phyloP scores from a whole-genome alignment of 1,284 basidiomycete genomes.

The Grifola frondosa region DNA sequence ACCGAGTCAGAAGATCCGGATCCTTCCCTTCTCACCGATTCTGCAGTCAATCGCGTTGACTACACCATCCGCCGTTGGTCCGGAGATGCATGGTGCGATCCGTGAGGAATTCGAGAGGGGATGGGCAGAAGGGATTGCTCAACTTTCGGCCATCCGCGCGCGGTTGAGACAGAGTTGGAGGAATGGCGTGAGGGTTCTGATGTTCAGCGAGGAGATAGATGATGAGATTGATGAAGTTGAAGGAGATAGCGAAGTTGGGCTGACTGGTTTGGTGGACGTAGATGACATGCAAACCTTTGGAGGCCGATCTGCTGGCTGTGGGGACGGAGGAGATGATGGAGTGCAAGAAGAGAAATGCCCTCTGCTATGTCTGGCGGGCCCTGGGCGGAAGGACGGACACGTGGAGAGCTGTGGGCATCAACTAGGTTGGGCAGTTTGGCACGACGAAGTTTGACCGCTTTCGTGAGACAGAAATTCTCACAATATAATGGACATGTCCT shows the following conservation, averaged over 20 bases:
- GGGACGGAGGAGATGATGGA: slow-evolving; percentile 10
- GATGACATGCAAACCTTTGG: slow-evolving; percentile 36
- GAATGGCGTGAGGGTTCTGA: slow-evolving; percentile 46
- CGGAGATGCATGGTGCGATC: slow-evolving; percentile 37
- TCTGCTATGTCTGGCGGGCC: slow-evolving; percentile 48
- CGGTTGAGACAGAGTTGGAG: slow-evolving; percentile 46
- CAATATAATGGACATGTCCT: neutral
- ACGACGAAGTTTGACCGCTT: slow-evolving; percentile 28
- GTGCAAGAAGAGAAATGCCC: slow-evolving; percentile 32
- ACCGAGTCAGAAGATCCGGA: slow-evolving; percentile 36
- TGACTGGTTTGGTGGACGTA: slow-evolving; percentile 49
- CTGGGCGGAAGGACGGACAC: slow-evolving; percentile 24
- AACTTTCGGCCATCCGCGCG: slow-evolving; percentile 41
- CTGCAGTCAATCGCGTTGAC: slow-evolving; percentile 44
- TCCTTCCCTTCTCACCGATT: slow-evolving; percentile 42
- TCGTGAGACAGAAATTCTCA: neutral
- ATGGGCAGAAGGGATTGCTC: slow-evolving; percentile 56
- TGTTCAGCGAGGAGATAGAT: slow-evolving; percentile 12
- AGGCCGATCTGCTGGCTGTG: slow-evolving; percentile 15
- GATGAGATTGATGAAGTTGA: slow-evolving; percentile 27
- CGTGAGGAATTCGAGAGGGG: slow-evolving; percentile 54
- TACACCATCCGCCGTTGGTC: slow-evolving; percentile 28
- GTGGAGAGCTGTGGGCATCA: slow-evolving; percentile 30
- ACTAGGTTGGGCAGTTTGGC: slow-evolving; percentile 29
- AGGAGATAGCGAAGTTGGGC: slow-evolving; percentile 36